Evolutionary conservation across 1,284 basidiomycete genomes (phyloP).

Genomic region (Phlebopus sp.): DNA sequence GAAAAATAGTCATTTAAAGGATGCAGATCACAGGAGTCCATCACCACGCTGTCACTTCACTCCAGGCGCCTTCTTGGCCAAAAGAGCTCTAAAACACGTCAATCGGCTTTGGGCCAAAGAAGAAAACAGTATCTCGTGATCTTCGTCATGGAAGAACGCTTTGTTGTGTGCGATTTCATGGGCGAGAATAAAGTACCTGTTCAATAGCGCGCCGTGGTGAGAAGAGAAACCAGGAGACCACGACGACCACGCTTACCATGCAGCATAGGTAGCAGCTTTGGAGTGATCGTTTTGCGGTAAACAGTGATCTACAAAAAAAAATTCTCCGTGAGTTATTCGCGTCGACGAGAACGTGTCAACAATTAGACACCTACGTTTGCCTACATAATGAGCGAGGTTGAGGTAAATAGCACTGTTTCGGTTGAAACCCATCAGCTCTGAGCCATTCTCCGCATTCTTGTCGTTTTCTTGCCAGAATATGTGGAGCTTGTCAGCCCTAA

Average conservation of each 20-base stretch:
- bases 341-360: background rate
- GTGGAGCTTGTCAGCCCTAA: slow-evolving; percentile 5
- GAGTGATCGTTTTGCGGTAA: background rate
- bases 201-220: background rate
- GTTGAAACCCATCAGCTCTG: slow-evolving; percentile 28
- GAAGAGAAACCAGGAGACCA: background rate
- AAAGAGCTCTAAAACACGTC: background rate
- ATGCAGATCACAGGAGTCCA: no score
- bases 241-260: slow-evolving; percentile 3
- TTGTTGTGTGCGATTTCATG: slow-evolving; percentile 14
- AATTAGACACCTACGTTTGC: slow-evolving; percentile 4
- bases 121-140: slow-evolving; percentile 11
- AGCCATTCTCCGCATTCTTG: no score
- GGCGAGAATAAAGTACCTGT: slow-evolving; percentile 13
- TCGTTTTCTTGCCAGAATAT: slow-evolving; percentile 23
- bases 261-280: slow-evolving; percentile 1
- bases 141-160: slow-evolving; percentile 11
- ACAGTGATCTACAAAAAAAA: background rate
- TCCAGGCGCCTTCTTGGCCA: background rate
- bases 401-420: slow-evolving; percentile 20
- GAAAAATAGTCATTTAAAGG: no score
- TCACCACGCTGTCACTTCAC: no score
- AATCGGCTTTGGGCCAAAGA: slow-evolving; percentile 1
- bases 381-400: slow-evolving; percentile 22
- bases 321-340: background rate